A percentile compares a stretch with the other conserved stretches of the same genome.
phyloP scores from a whole-genome alignment of 2,329 filamentous ascomycete genomes.

The Ophiosphaerella narmari region DNA sequence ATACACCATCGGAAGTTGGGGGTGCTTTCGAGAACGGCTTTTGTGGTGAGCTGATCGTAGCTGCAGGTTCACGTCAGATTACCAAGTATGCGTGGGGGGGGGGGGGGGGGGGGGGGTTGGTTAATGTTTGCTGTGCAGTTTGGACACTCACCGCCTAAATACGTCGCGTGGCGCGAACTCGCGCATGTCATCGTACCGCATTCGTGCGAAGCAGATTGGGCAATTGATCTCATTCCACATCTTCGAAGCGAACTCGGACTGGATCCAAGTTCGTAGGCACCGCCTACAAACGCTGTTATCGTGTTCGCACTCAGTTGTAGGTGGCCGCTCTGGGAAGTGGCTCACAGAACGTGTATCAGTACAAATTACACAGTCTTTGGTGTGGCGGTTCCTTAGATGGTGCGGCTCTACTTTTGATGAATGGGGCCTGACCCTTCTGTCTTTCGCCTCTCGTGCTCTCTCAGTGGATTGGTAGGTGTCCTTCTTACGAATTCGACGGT shows the following conservation, averaged over 20 bases:
- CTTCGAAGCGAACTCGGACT: constrained; percentile 41
- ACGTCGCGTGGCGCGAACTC: constrained; percentile 51
- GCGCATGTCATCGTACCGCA: constrained; percentile 54
- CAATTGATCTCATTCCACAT: constrained; percentile 57
- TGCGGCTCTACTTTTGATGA: background rate
- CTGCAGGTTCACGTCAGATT: background rate
- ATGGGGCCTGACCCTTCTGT: background rate
- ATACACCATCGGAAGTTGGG: constrained; percentile 61
- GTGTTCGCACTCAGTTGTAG: constrained; percentile 44
- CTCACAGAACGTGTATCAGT: constrained; percentile 33
- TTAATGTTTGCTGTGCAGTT: no score
- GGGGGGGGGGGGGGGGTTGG: no score
- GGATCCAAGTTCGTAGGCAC: constrained; percentile 49
- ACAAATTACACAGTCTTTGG: constrained; percentile 41
- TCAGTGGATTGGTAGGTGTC: background rate
- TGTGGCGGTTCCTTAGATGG: background rate
- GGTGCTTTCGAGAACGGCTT: constrained; percentile 50
- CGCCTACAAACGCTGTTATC: constrained; percentile 38
- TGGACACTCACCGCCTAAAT: constrained; percentile 48
- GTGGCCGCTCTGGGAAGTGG: constrained; percentile 38
- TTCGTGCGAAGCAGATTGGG: constrained; percentile 51
- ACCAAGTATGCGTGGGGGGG: background rate
- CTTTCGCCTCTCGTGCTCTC: background rate
- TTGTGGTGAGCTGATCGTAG: constrained; percentile 52
- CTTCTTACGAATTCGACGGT: background rate